Evolutionary conservation across 2,329 filamentous ascomycete genomes (phyloP), one percentile per base, ranked within the genome.

Genomic region (Lachnellula cervina): DNA sequence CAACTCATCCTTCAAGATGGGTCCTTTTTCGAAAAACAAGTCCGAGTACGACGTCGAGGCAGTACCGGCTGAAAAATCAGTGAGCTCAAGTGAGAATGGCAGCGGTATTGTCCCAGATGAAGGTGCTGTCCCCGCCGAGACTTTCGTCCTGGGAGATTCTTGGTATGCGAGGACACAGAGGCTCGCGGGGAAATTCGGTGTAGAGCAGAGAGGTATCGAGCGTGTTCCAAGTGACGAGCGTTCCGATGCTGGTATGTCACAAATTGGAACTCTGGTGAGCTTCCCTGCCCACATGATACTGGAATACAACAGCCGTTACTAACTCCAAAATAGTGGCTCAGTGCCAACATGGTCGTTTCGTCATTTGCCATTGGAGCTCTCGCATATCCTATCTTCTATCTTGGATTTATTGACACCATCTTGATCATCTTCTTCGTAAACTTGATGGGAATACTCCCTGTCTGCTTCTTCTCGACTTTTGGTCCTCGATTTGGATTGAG

Each of bases 381-480:
- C 5, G 85, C 81, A 1, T 78, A 83, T n/a, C 79, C 83, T 8
- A 72, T 89, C 23, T 92, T 90, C 71, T 71, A 72, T 8, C 78
- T 93, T 8, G 87, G 88, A 9, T 91, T 89, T 62, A 76, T 86
- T 49, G 89, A 93, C 66, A 83, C 85, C 7, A 82, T 88, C 35
- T 73, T 93, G 46, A 80, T 84, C 34, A 85, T 88, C 57, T 70
- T 93, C 51, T 89, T 91, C 72, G 81, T 92, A 74, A 92, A 91
- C 64, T 68, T 90, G 4, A 74, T 93, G 9, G 87, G 86, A n/a
- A 79, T 87, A 49, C 67, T 85, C 49, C 86, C 88, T 0, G 88
- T 90, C 16, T 87, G 82, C 67, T 90, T 86, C 72, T 91, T 91
- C 76, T 88, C 86, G 2, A 88, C 83, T 17, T 90, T 91, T 66